A percentile compares a stretch with the other conserved stretches of the same genome.
phyloP scores from a whole-genome alignment of 2,329 filamentous ascomycete species.

The Neurospora sp. region DNA sequence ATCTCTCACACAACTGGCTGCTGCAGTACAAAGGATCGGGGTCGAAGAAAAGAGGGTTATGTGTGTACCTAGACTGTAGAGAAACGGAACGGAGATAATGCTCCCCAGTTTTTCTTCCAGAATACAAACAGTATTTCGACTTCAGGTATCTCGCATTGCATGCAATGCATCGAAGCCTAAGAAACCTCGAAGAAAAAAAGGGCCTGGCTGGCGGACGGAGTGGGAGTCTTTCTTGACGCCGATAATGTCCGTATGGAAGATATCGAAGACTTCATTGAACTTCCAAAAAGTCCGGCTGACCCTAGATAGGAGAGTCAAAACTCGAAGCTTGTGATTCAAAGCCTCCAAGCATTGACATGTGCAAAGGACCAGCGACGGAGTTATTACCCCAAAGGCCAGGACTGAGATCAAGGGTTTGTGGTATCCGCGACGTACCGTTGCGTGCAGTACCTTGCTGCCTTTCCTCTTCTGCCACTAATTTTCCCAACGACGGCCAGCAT shows the following conservation, averaged over 20 bases:
- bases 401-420: background rate
- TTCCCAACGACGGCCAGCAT: background rate
- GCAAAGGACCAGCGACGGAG: background rate
- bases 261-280: background rate
- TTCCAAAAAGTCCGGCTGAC: background rate
- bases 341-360: background rate
- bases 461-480: background rate
- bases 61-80: background rate
- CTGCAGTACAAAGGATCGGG: background rate
- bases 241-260: background rate
- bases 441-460: background rate
- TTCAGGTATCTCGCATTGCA: background rate
- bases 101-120: background rate
- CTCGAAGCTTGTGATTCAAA: background rate
- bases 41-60: background rate
- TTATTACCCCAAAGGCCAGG: background rate
- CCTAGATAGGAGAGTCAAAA: background rate
- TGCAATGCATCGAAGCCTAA: background rate
- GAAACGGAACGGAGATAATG: background rate
- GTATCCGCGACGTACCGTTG: background rate
- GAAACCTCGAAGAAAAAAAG: background rate
- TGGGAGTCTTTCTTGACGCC: background rate
- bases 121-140: background rate
- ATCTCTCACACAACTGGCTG: background rate
- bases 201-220: background rate